A percentile compares a stretch with the other conserved stretches of the same genome.
phyloP scores from a whole-genome alignment of 75 land plant genomes.

The Cunninghamia lanceolata region DNA sequence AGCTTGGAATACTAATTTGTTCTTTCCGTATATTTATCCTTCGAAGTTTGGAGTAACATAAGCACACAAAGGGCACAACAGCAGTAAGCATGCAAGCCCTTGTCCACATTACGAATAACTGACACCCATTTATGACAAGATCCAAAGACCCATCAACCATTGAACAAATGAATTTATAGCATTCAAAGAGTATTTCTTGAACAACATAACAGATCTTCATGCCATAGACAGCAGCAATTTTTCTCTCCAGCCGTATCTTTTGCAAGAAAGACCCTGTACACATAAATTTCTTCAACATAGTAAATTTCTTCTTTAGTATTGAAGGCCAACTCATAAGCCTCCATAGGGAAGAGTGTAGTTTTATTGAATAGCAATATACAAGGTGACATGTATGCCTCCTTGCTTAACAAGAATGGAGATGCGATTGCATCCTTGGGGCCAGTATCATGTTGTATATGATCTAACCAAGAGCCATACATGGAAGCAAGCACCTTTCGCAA shows the following conservation, averaged over 20 bases:
- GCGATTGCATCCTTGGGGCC: background rate
- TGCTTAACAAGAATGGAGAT: background rate
- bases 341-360: background rate
- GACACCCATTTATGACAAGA: background rate
- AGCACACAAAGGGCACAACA: background rate
- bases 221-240: background rate
- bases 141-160: background rate
- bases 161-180: background rate
- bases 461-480: background rate
- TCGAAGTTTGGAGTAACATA: background rate
- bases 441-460: background rate
- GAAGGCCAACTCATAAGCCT: conserved; percentile 6
- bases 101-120: background rate
- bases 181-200: background rate
- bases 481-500: background rate
- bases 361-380: conserved; percentile 8
- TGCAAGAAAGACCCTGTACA: background rate
- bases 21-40: background rate
- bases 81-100: background rate
- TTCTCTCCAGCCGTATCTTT: background rate
- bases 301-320: background rate
- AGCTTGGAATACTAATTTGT: background rate
- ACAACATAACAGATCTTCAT: background rate
- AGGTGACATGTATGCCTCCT: conserved; percentile 7
- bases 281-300: background rate